Evolutionary conservation across 2,329 filamentous ascomycete genomes (phyloP), one percentile per base, ranked within the genome.

Genomic region (Diaporthe helianthi): DNA sequence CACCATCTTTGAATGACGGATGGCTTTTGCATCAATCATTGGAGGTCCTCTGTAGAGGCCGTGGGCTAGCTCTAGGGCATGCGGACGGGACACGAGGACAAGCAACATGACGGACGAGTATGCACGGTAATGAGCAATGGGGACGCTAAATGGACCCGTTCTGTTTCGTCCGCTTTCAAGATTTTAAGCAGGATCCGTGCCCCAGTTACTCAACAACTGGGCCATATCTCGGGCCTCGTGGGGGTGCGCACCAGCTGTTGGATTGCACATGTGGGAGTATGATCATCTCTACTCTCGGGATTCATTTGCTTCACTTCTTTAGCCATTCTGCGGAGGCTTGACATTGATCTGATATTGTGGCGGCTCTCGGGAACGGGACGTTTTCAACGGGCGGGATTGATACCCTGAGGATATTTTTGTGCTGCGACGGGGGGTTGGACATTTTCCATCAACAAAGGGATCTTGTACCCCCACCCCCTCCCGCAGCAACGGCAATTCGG

Each of bases 341-440:
- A 44, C 41, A 19, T 31, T 13, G 31, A 54, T 55, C 12, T 55
- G n/a, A 6, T 49, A 24, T 31, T 53, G 52, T 13, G 29, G 31
- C 52, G 33, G 6, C 10, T 41, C 19, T 19, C 31, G 51, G n/a
- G 64, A 46, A n/a, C 51, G 38, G 65, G 22, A 36, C 22, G n/a
- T 38, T n/a, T 38, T n/a, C 36, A 52, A 60, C 63, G 63, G 61
- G 52, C 63, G 68, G 61, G 52, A 66, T 67, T 69, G 68, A 69
- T 69, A 69, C 68, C 68, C 68, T 66, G 49, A 68, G 67, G 58
- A 55, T 54, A 15, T 33, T 36, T 52, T 13, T 5, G 9, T 49
- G 24, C 33, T 31, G 19, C 19, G 8, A 46, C 10, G 46, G 46
- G 5, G 41, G 36, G 26, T 9, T 6, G 38, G 22, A 10, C 17